Conservation (phyloP, 441 rosid species). For the Raphanus hybrid region DNA sequence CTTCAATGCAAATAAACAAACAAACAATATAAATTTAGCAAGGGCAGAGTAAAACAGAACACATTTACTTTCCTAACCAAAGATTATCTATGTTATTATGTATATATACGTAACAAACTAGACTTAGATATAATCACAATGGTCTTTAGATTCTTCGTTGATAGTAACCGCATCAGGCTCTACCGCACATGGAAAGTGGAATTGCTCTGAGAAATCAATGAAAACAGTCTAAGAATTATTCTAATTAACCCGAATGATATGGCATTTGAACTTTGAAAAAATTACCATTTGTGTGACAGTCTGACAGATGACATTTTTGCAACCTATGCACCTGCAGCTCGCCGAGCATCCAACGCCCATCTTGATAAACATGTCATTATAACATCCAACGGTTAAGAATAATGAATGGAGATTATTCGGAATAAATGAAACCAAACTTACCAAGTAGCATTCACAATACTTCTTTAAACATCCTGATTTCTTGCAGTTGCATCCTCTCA, state of each 20-base stretch:
- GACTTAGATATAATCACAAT: slow-evolving; percentile 11
- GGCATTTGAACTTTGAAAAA: slow-evolving; percentile 6
- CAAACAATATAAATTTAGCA: not conserved
- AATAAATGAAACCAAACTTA: slow-evolving; percentile 31
- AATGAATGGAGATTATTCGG: not conserved
- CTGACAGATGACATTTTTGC: slow-evolving; percentile 54
- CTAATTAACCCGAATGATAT: not conserved
- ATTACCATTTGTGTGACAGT: slow-evolving; percentile 60
- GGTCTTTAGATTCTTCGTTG: slow-evolving; percentile 36
- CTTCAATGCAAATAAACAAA: not conserved
- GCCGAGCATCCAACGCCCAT: slow-evolving; percentile 75
- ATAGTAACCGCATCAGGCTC: slow-evolving; percentile 46
- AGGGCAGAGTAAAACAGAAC: not conserved
- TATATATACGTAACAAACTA: not conserved
- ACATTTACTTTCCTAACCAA: slow-evolving; percentile 8
- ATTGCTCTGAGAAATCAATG: slow-evolving; percentile 22
- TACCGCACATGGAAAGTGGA: slow-evolving; percentile 22
- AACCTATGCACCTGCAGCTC: slow-evolving; percentile 69
- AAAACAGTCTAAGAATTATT: not conserved
- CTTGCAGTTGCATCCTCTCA: slow-evolving; percentile 77
- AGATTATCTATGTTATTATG: too few species aligned
- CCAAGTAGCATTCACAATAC: slow-evolving; percentile 81
- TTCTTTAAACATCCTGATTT: slow-evolving; percentile 72
- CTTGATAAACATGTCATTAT: slow-evolving; percentile 39
- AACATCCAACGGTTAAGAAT: slow-evolving; percentile 39